Percentiles rank a stretch among this genome's conserved stretches.
phyloP scores from a whole-genome alignment of 2,329 filamentous ascomycete species.

The Penicillium olsonii region DNA sequence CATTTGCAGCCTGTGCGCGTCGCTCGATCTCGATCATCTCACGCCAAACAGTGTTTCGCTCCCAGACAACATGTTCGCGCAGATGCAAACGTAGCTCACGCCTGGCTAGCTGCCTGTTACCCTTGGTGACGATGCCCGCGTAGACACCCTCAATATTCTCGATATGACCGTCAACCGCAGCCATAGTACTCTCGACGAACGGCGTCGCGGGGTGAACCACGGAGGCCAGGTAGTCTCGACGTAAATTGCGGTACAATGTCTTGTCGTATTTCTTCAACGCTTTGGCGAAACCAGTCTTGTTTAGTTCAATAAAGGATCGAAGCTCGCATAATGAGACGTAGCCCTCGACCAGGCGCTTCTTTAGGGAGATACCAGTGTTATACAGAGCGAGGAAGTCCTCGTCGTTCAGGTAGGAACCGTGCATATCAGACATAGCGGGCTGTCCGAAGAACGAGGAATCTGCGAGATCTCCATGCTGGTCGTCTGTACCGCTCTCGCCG shows the following conservation, averaged over 20 bases:
- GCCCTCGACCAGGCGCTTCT: constrained; percentile 82
- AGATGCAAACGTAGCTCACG: constrained; percentile 87
- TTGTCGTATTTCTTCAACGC: constrained; percentile 99
- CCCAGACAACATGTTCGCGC: constrained; percentile 97
- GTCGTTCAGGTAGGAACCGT: constrained; percentile 77
- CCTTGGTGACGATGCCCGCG: constrained; percentile 76
- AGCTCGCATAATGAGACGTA: constrained; percentile 95
- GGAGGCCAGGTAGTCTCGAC: constrained; percentile 71
- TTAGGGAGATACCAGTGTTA: constrained; percentile 77
- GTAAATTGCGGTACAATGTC: constrained; percentile 80
- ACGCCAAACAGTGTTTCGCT: constrained; percentile 97
- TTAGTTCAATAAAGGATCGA: constrained; percentile 93
- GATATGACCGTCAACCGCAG: constrained; percentile 71
- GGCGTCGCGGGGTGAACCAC: constrained; percentile 78
- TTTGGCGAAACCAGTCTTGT: constrained; percentile 94
- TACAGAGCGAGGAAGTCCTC: constrained; percentile 68
- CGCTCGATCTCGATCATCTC: constrained; percentile 98
- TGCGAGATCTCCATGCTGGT: constrained; percentile 34
- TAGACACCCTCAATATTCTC: constrained; percentile 75
- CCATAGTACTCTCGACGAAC: constrained; percentile 73
- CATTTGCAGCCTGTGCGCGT: constrained; percentile 88
- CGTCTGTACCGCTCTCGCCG: constrained; percentile 30
- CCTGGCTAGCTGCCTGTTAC: constrained; percentile 73
- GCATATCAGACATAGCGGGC: constrained; percentile 31
- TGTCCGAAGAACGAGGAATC: constrained; percentile 36